Conservation (phyloP, 306 rosid genomes). For the Carpinus fangiana region DNA sequence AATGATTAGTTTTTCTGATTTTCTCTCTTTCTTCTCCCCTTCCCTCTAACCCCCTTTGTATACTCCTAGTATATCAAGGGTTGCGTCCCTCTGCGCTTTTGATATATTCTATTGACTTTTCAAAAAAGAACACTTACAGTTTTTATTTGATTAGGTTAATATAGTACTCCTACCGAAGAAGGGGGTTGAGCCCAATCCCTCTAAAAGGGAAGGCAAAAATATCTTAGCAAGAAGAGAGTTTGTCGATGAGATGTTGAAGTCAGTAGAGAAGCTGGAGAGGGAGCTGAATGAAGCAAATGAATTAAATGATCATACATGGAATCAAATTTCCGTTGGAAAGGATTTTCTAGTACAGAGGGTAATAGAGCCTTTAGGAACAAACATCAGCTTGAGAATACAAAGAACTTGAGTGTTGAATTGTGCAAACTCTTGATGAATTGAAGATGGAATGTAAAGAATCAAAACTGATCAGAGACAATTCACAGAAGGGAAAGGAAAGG, state of each 20-base stretch:
- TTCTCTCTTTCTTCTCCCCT: no score
- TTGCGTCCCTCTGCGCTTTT: no score
- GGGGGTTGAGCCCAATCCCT: not conserved
- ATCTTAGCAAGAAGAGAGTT: not conserved
- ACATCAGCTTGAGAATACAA: slow-evolving; percentile 54
- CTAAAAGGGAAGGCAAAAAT: not conserved
- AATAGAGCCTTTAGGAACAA: slow-evolving; percentile 56
- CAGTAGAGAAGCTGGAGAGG: slow-evolving; percentile 45
- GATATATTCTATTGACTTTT: no score
- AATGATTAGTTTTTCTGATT: no score
- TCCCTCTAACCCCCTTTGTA: no score
- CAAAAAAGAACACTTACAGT: no score
- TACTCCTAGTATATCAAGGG: no score
- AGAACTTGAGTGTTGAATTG: slow-evolving; percentile 53
- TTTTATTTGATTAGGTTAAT: not conserved
- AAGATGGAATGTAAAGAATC: slow-evolving; percentile 58
- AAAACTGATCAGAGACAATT: slow-evolving; percentile 43
- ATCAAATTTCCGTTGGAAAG: slow-evolving; percentile 45
- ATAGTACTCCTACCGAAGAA: not conserved
- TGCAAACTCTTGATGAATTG: slow-evolving; percentile 54
- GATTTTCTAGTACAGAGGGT: slow-evolving; percentile 47
- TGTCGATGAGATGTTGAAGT: not conserved
- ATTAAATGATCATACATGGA: slow-evolving; percentile 46
- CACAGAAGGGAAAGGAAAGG: slow-evolving; percentile 21
- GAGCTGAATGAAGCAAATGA: slow-evolving; percentile 52